Conservation (phyloP, 2,329 filamentous ascomycete species). For the Colletotrichum musae region DNA sequence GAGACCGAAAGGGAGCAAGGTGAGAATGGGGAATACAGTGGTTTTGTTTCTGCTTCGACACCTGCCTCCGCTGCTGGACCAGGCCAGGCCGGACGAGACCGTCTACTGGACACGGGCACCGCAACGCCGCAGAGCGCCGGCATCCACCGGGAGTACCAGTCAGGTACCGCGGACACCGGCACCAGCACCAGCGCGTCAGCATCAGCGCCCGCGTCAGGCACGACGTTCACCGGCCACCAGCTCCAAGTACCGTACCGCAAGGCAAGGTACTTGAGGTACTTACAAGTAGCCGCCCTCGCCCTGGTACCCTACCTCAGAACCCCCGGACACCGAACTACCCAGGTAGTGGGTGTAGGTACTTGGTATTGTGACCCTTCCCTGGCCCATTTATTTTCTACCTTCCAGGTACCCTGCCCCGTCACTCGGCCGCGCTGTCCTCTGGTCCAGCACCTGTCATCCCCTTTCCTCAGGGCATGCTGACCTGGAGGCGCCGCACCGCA, state of each 20-base stretch:
- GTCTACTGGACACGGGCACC: background rate
- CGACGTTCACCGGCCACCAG: too few species aligned
- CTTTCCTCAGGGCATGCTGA: conserved; percentile 23
- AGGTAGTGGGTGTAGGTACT: background rate
- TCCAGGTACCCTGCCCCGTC: conserved; percentile 1
- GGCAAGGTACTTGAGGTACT: too few species aligned
- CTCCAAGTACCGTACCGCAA: too few species aligned
- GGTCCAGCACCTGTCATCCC: conserved; percentile 1
- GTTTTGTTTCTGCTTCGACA: too few species aligned
- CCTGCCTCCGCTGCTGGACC: too few species aligned
- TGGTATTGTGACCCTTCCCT: conserved; percentile 7
- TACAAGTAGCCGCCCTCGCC: too few species aligned
- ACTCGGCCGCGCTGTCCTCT: background rate
- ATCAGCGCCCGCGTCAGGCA: too few species aligned
- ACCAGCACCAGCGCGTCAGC: too few species aligned
- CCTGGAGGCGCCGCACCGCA: conserved; percentile 8
- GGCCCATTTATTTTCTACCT: conserved; percentile 27
- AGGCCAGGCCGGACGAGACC: too few species aligned
- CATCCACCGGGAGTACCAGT: background rate
- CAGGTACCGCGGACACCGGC: background rate
- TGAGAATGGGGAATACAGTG: too few species aligned
- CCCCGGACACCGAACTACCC: background rate
- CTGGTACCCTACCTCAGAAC: background rate
- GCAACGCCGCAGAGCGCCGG: background rate
- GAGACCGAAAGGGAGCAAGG: background rate